phyloP scores from a whole-genome alignment of 1,139 yeast species.

The Yamadazyma sp. region DNA sequence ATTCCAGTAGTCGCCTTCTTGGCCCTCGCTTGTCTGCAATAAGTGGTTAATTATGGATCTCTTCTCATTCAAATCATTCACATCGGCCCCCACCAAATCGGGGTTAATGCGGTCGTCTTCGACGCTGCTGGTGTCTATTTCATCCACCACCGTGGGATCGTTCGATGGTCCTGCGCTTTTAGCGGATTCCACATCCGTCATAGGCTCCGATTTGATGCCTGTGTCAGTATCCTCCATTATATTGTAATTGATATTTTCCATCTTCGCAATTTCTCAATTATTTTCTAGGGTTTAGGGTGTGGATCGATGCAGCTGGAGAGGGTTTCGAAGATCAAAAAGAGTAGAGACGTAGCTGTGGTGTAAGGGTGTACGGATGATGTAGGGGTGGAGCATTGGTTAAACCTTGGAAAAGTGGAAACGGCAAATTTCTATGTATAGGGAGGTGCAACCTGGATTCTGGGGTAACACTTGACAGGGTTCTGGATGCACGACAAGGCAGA shows the following conservation, averaged over 20 bases:
- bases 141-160: not conserved
- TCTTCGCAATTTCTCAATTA: conserved; percentile 1
- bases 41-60: conserved; percentile 25
- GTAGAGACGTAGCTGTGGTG: too few species aligned
- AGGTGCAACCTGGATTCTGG: too few species aligned
- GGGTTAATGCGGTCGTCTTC: not conserved
- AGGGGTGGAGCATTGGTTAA: too few species aligned
- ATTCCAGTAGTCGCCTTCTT: conserved; percentile 41
- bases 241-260: not conserved
- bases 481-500: too few species aligned
- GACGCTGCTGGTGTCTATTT: not conserved
- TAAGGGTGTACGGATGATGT: too few species aligned
- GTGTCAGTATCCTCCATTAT: conserved; percentile 6
- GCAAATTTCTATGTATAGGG: too few species aligned
- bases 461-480: too few species aligned
- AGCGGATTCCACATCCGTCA: conserved; percentile 6
- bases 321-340: too few species aligned
- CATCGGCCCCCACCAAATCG: not conserved
- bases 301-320: too few species aligned
- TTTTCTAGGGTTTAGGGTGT: too few species aligned
- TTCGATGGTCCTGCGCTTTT: not conserved
- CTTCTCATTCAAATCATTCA: conserved; percentile 17
- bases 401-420: too few species aligned
- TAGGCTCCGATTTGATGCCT: conserved; percentile 9
- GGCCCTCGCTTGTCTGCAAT: conserved; percentile 17